Evolutionary conservation across 1,284 basidiomycete genomes (phyloP), one percentile per base, ranked within the genome.

Genomic region (Volvariella volvacea): DNA sequence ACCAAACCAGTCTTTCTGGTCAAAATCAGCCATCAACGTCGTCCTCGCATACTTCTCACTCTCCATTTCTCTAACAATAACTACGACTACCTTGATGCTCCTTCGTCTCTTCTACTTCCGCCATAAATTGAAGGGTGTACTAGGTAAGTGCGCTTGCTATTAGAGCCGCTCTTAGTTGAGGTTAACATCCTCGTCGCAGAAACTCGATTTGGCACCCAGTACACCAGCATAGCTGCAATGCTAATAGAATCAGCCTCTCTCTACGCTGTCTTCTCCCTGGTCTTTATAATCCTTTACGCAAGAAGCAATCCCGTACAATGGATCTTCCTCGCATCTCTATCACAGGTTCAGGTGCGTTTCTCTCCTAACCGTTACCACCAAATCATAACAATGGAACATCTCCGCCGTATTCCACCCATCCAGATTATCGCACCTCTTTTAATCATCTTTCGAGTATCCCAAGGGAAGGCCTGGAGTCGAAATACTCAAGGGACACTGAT

Each of bases 221-320:
- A 72, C 51, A 50, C 67, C 22, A 68, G 66, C 1, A 47, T 73
- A n/a, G 60, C 59, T 2, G 58, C 69, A 6, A 64, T 72, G 42
- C 49, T 73, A 33, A 48, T 71, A 46, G 70, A 72, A 53, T 65
- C 63, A 9, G 66, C 70, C 1, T 62, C 69, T 20, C 59, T 71
- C 14, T 71, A 72, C 52, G 66, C 68, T 4, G 52, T 66, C 16
- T 67, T 67, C 50, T 60, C 68, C 6, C 41, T 71, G 16, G 52
- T 67, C 4, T 73, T 73, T 53, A 60, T 74, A 30, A 59, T 73
- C 41, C 66, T 68, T 2, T 71, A 70, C 49, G 64, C 64, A 6
- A 39, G 65, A 37, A 62, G 66, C 51, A 60, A 65, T 42, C 65
- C 65, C n/a, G 56, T 63, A 12, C 66, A 66, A 41, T 64, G 66